Conservation (phyloP, 805 yeast genomes). For the Candida wancherniae region DNA sequence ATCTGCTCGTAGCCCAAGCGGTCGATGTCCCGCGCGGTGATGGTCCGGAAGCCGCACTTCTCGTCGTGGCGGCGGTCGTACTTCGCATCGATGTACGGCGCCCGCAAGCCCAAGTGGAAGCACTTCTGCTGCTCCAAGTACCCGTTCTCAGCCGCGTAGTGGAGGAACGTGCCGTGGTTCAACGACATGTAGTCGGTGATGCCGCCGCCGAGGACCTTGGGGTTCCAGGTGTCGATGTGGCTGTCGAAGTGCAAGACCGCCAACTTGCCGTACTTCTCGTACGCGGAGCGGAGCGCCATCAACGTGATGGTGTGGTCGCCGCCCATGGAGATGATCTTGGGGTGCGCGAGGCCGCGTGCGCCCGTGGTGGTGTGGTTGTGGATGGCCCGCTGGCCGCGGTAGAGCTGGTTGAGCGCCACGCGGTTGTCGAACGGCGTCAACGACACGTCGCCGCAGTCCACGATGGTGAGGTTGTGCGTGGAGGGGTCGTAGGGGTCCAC, state of each 20-base stretch:
- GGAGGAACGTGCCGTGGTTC: conserved; percentile 68
- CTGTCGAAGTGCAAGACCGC: conserved; percentile 63
- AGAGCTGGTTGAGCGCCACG: conserved; percentile 60
- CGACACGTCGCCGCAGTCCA: conserved; percentile 69
- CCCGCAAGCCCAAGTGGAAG: conserved; percentile 61
- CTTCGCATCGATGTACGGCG: conserved; percentile 47
- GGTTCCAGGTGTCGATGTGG: conserved; percentile 70
- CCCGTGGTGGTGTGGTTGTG: conserved; percentile 29
- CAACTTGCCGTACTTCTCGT: conserved; percentile 43
- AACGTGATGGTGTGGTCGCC: conserved; percentile 59
- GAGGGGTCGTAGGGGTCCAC: conserved; percentile 50
- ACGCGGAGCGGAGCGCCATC: conserved; percentile 47
- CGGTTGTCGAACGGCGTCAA: conserved; percentile 65
- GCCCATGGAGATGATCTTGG: conserved; percentile 50
- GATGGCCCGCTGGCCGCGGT: conserved; percentile 48
- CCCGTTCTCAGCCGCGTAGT: conserved; percentile 66
- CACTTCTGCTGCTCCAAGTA: conserved; percentile 45
- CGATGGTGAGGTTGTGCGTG: conserved; percentile 27
- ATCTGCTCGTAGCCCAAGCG: conserved; percentile 33
- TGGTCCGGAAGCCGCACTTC: conserved; percentile 45
- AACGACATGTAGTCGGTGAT: conserved; percentile 51
- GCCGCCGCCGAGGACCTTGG: conserved; percentile 59
- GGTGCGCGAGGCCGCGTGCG: conserved; percentile 18
- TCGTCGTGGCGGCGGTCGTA: conserved; percentile 41
- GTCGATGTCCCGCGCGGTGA: conserved; percentile 47